Evolutionary conservation across 1,284 basidiomycete genomes (phyloP).

Genomic region (Tylopilus sp.): DNA sequence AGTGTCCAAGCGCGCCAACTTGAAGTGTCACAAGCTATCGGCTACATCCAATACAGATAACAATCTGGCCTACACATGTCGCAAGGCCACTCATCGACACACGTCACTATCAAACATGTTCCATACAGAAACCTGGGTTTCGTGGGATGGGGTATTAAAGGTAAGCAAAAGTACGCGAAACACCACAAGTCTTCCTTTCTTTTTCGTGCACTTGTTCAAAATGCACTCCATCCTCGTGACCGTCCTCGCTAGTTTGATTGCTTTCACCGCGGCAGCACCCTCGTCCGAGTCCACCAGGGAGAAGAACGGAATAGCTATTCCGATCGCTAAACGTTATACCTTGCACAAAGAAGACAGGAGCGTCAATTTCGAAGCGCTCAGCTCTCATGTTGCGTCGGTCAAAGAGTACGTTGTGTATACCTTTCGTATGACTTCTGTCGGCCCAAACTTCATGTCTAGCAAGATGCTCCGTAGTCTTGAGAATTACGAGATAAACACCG

Average conservation of each 20-base stretch:
- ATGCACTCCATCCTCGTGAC: constrained; percentile 20
- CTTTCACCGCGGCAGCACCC: constrained; percentile 19
- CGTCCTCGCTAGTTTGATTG: constrained; percentile 11
- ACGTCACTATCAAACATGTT: no score
- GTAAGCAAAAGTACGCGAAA: no score
- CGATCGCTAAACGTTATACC: constrained; percentile 27
- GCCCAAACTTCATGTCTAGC: constrained; percentile 13
- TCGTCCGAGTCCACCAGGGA: not conserved
- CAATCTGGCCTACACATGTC: no score
- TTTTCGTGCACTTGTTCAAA: not conserved
- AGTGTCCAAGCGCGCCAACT: no score
- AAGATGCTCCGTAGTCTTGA: constrained; percentile 27
- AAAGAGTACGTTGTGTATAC: constrained; percentile 21
- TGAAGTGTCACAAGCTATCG: no score
- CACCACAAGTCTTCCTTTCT: no score
- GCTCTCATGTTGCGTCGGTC: constrained; percentile 19
- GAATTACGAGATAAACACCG: constrained; percentile 26
- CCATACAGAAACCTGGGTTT: no score
- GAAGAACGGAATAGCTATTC: constrained; percentile 9
- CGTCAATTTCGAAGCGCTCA: constrained; percentile 19
- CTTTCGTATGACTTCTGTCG: not conserved
- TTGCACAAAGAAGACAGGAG: constrained; percentile 21
- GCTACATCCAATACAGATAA: no score
- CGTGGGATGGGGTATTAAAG: no score
- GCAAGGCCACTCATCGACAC: no score